These are phyloP conservation scores for Hibiscus tridactylites DNA, from an alignment of 345 rosid species.

Conservation along the genomic window DNA sequence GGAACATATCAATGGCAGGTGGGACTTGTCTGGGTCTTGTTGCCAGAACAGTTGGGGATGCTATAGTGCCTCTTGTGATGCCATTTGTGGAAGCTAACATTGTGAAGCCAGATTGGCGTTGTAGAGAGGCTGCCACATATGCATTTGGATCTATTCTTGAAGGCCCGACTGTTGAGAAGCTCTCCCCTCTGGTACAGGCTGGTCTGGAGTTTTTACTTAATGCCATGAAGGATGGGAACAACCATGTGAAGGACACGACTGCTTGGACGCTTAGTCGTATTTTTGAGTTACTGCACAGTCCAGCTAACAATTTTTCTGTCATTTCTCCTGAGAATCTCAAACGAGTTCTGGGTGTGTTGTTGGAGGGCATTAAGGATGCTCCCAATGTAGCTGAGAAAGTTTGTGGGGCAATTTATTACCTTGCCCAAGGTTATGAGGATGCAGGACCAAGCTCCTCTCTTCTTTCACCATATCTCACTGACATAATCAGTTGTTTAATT, in stretches of 20 bases:
- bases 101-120: slow-evolving; percentile 61
- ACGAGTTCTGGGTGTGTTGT: slow-evolving; percentile 44
- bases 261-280: slow-evolving; percentile 92
- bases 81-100: slow-evolving; percentile 85
- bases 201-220: slow-evolving; percentile 76
- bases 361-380: slow-evolving; percentile 71
- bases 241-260: slow-evolving; percentile 89
- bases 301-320: slow-evolving; percentile 57
- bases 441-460: slow-evolving; percentile 54
- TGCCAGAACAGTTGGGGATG: slow-evolving; percentile 89
- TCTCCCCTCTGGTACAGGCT: slow-evolving; percentile 67
- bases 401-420: slow-evolving; percentile 89
- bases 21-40: slow-evolving; percentile 96
- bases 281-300: slow-evolving; percentile 83
- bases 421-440: slow-evolving; percentile 91
- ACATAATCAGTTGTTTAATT: slow-evolving; percentile 54
- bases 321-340: slow-evolving; percentile 65
- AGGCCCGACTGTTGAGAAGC: slow-evolving; percentile 69
- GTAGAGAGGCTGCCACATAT: slow-evolving; percentile 90
- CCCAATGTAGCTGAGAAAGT: slow-evolving; percentile 87
- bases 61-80: slow-evolving; percentile 80
- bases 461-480: slow-evolving; percentile 61
- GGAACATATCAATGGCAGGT: slow-evolving; percentile 97
- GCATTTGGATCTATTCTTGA: slow-evolving; percentile 95
- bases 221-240: slow-evolving; percentile 76